phyloP scores from a whole-genome alignment of 768 basidiomycete species.

The Psilocybe cubensis region DNA sequence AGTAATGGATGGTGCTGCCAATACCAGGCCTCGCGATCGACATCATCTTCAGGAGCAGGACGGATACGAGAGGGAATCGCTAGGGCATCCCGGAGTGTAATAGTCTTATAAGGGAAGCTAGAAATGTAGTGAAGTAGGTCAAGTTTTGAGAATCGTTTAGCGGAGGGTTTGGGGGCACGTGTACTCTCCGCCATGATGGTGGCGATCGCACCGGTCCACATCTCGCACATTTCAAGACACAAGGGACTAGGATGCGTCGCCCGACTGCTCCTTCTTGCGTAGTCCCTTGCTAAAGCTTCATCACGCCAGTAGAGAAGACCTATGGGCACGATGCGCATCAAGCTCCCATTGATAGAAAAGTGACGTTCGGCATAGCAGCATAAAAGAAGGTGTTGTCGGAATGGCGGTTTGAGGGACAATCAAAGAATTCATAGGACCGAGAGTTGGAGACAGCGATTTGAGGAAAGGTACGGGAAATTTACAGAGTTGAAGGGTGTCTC shows the following conservation, averaged over 20 bases:
- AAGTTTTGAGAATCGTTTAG: constrained; percentile 36
- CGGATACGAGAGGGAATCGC: constrained; percentile 29
- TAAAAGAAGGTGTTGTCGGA: background rate
- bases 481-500: background rate
- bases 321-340: constrained; percentile 50
- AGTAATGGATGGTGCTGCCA: constrained; percentile 40
- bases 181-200: constrained; percentile 34
- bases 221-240: constrained; percentile 44
- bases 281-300: constrained; percentile 30
- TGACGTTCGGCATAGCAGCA: constrained; percentile 25
- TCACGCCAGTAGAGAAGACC: constrained; percentile 46
- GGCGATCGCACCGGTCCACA: constrained; percentile 40
- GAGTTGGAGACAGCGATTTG: constrained; percentile 5
- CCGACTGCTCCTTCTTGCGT: constrained; percentile 41
- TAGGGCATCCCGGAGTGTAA: constrained; percentile 34
- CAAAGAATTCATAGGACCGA: background rate
- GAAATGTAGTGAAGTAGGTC: constrained; percentile 41
- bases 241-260: constrained; percentile 46
- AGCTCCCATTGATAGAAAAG: constrained; percentile 43
- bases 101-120: constrained; percentile 37
- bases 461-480: background rate
- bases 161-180: background rate
- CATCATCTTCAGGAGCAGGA: constrained; percentile 16
- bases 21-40: constrained; percentile 37
- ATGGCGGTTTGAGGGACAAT: background rate